Base-by-base conservation (phyloP, 179 eudicot genomes). In the Spinacia oleracea region DNA sequence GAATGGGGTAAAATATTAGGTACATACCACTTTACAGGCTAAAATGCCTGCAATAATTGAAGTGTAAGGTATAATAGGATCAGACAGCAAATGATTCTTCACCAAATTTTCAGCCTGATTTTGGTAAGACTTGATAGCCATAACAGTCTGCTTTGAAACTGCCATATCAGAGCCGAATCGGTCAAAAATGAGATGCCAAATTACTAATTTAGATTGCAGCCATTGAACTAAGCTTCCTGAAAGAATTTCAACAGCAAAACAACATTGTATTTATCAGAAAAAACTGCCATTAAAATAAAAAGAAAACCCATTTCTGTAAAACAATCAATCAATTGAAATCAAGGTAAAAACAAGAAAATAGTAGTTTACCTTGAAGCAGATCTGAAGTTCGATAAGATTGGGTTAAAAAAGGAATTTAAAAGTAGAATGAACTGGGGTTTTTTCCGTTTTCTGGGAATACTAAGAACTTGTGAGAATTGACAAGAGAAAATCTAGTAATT, bases 61-160 rank as follows among this genome's bases (percentile, higher is more conserved):
- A 75, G 98, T 89, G 84, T 93, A 96, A 46, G 98, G 98, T 75
- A 96, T 86, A 62, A 89, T 77, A 81, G 98, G 87, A 86, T 91
- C 98, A 62, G 98, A 88, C 21, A 93, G 80, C 78, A 96, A 82
- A 84, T 90, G 96, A 83, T 85, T 84, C 84, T 88, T 92, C 64
- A 93, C 88, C 78, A 96, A 81, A 84, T 83, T 86, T 79, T 81
- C 88, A 73, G 99, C 98, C 87, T 96, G 93, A 79, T 81, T 85
- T 81, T 90, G 96, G 87, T 93, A 91, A 78, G 97, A 89, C 85
- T 89, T 83, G 55, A 89, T 83, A 25, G 89, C 88, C 91, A 83
- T 79, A 38, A 84, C 88, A 70, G 88, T 87, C 84, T 76, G 83
- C 75, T 75, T 78, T 77, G 93, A 74, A 85, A 86, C 90, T 60